These are phyloP conservation scores for Fusarium redolens DNA, from an alignment of 2,329 filamentous ascomycete genomes.

Conservation along the genomic window DNA sequence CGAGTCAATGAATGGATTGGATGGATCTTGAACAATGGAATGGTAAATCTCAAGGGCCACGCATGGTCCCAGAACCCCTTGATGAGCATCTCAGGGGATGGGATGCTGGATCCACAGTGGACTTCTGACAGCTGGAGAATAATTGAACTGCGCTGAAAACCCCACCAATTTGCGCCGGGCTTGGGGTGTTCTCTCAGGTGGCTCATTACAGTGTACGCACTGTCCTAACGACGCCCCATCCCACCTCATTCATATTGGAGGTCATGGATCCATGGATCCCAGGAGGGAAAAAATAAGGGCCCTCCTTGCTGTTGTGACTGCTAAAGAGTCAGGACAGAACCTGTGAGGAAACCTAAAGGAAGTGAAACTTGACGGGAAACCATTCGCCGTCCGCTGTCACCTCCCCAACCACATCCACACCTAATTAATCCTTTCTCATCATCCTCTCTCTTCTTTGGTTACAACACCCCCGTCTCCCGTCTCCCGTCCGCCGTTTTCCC, in stretches of 20 bases:
- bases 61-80: not conserved
- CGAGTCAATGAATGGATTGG: not conserved
- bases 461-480: constrained; percentile 38
- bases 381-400: constrained; percentile 37
- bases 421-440: constrained; percentile 38
- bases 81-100: constrained; percentile 32
- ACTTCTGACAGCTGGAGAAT: constrained; percentile 22
- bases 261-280: constrained; percentile 2
- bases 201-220: constrained; percentile 32
- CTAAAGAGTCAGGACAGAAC: constrained; percentile 1
- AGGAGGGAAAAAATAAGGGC: constrained; percentile 38
- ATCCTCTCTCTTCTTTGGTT: constrained; percentile 4
- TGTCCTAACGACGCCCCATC: constrained; percentile 15
- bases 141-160: constrained; percentile 29
- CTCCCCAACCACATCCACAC: constrained; percentile 44
- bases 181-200: constrained; percentile 9
- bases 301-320: constrained; percentile 15
- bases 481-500: constrained; percentile 42
- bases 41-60: constrained; percentile 1
- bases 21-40: not conserved
- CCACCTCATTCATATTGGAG: constrained; percentile 5
- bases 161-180: constrained; percentile 32
- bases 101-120: constrained; percentile 35
- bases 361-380: constrained; percentile 37
- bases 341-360: constrained; percentile 17